Conservation (phyloP, 805 yeast species). For the Ogataea nitratoaversa region DNA sequence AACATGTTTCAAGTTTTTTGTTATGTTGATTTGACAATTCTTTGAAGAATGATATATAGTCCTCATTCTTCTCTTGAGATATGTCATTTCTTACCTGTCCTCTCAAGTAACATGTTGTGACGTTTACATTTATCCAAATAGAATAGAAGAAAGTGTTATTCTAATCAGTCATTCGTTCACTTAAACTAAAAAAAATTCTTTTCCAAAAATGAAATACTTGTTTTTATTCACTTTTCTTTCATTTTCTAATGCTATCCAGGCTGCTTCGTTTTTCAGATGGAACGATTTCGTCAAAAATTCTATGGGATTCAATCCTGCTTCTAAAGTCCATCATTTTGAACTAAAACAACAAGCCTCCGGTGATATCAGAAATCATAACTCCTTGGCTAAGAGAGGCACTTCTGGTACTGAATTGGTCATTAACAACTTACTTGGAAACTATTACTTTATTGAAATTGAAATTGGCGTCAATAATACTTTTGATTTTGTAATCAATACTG, state of each 20-base stretch:
- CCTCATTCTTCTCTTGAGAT: neutral
- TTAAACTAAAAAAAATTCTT: no score
- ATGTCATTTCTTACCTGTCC: neutral
- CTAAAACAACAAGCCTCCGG: neutral
- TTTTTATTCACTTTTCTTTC: neutral
- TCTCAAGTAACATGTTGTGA: no score
- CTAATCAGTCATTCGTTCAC: neutral
- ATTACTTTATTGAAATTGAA: conserved; percentile 15
- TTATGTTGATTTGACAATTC: no score
- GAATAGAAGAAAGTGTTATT: no score
- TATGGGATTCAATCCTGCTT: neutral
- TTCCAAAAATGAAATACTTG: neutral
- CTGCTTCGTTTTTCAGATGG: neutral
- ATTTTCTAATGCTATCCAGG: neutral
- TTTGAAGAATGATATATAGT: neutral
- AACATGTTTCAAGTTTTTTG: neutral
- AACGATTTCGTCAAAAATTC: neutral
- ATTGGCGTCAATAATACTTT: conserved; percentile 26
- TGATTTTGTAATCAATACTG: conserved; percentile 28
- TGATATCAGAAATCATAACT: neutral
- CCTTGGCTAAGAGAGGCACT: conserved; percentile 11
- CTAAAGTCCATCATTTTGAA: conserved; percentile 3
- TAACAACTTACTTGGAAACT: conserved; percentile 16
- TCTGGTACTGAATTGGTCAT: conserved; percentile 12
- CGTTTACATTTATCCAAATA: no score